Base-by-base conservation (phyloP, 192 early-diverging fungal genomes). In the Coemansia sp. region DNA sequence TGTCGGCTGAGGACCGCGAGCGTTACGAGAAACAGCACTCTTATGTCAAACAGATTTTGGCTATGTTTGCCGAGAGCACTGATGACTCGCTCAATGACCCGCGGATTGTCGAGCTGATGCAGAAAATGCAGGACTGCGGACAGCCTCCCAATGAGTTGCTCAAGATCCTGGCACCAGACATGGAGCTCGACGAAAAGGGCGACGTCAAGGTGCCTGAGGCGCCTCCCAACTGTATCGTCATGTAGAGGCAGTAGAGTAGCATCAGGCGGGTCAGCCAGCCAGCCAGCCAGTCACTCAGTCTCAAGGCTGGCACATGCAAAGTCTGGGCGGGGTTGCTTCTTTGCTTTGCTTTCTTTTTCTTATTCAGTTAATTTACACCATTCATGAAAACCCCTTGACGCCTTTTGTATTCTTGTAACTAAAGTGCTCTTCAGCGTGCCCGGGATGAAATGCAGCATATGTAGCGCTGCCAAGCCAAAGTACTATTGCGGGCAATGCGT, bases 41-140 rank as follows among this genome's bases (percentile, higher is more conserved):
- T 21, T 89, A 91, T 68, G 86, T 97, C 53, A 75, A 80, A 63
- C 74, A 96, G 74, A 98, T 99, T 73, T 84, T 98, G 39, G 77
- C 65, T 23, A 86, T 92, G 49, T 99, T 94, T 81, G 94, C 95
- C 26, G 44, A 69, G 64, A 52, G 26, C 28, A 35, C 57, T n/a
- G 84, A 73, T 1, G 87, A 90, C 4, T 66, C 85, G 46, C 89
- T 85, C 67, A 90, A 91, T 50, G 91, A 89, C 39, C 72, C 75
- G n/a, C 91, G 91, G 64, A 88, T 98, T 49, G 86, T 91, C n/a
- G 92, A 95, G 55, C 86, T 99, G 62, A 97, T 99, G 97, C 90
- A 94, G 81, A 80, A 95, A 89, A 96, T 99, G 93, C 96, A 99
- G 89, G 94, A 95, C 42, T 90, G 87, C 50, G 98, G 98, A 37